These are phyloP conservation scores for Exophiala lecanii-corni DNA, from an alignment of 2,329 filamentous ascomycete species.

Conservation along the genomic window DNA sequence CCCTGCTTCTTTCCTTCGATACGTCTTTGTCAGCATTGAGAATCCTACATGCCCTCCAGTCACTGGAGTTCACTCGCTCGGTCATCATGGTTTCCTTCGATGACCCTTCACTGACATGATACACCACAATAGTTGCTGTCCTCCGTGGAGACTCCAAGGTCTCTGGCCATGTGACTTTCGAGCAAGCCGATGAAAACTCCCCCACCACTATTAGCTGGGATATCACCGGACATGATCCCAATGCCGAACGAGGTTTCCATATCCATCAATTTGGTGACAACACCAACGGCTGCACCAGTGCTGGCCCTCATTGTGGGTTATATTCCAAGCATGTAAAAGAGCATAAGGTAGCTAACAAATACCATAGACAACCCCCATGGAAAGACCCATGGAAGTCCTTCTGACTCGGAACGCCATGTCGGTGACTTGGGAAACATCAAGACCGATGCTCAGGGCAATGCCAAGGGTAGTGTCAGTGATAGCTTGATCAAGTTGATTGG, in stretches of 20 bases:
- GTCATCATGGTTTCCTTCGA: too few relatives aligned
- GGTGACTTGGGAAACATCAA: constrained; percentile 97
- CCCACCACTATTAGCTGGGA: constrained; percentile 88
- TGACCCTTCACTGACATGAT: constrained; percentile 19
- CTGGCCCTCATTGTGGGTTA: constrained; percentile 88
- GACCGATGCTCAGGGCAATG: constrained; percentile 88
- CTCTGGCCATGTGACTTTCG: constrained; percentile 88
- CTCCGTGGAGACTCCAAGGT: constrained; percentile 97
- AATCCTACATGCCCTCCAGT: not conserved
- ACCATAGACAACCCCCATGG: constrained; percentile 81
- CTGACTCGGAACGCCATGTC: constrained; percentile 82
- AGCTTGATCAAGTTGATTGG: constrained; percentile 92
- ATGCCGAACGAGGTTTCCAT: constrained; percentile 96
- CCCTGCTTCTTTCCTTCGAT: not conserved
- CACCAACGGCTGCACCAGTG: constrained; percentile 99
- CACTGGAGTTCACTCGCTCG: too few relatives aligned
- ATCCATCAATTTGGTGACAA: constrained; percentile 99
- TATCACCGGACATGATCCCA: constrained; percentile 86
- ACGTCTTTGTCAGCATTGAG: constrained; percentile 19
- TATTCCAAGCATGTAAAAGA: not conserved
- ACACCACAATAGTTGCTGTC: constrained; percentile 68
- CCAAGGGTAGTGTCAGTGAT: constrained; percentile 75
- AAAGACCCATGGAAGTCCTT: constrained; percentile 87
- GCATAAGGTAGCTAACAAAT: constrained; percentile 9
- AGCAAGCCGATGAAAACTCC: constrained; percentile 77